Conservation (phyloP, 1,139 yeast genomes). For the Geotrichum siamense region DNA sequence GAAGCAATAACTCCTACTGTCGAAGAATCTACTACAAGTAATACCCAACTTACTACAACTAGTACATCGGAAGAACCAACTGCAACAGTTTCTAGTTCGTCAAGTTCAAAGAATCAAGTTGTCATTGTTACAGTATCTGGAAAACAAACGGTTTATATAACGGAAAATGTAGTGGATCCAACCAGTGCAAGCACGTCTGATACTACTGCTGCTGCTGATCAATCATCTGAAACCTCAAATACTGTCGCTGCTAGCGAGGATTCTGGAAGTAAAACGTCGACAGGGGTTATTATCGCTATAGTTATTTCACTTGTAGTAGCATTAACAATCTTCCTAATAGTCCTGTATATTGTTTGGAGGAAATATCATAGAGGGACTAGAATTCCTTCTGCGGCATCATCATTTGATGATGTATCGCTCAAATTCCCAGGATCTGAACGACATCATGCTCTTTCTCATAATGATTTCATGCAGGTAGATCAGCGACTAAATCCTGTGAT, state of each 20-base stretch:
- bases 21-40: neutral
- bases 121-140: constrained; percentile 9
- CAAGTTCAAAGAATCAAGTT: constrained; percentile 3
- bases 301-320: constrained; percentile 31
- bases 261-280: constrained; percentile 18
- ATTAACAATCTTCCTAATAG: constrained; percentile 41
- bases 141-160: constrained; percentile 11
- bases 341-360: constrained; percentile 44
- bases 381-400: constrained; percentile 4
- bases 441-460: neutral
- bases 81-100: constrained; percentile 8
- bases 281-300: constrained; percentile 32
- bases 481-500: constrained; percentile 61
- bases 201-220: constrained; percentile 4
- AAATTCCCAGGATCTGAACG: constrained; percentile 8
- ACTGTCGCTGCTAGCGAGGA: constrained; percentile 17
- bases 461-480: constrained; percentile 53
- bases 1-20: neutral
- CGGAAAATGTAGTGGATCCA: constrained; percentile 1
- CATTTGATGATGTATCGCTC: neutral
- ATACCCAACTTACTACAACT: constrained; percentile 3
- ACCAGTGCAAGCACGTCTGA: constrained; percentile 8
- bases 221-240: constrained; percentile 1
- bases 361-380: constrained; percentile 33
- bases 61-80: constrained; percentile 10